phyloP scores from a whole-genome alignment of 305 asterid genomes.

The Stenogyne calaminthoides region DNA sequence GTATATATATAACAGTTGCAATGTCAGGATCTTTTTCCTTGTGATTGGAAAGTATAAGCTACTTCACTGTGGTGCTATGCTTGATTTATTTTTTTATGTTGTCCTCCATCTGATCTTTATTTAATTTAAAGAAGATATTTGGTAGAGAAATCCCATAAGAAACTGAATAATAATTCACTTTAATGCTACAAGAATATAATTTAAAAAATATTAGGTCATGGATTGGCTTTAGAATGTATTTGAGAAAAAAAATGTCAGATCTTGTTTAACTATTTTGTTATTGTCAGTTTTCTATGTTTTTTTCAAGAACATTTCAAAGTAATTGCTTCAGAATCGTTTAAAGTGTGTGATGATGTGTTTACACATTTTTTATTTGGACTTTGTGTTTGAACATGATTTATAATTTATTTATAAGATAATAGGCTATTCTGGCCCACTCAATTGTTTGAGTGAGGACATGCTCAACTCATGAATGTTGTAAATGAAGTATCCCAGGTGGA shows the following conservation, averaged over 20 bases:
- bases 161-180: slow-evolving; percentile 11
- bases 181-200: background rate
- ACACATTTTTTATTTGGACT: background rate
- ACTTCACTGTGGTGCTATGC: slow-evolving; percentile 9
- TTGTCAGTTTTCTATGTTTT: background rate
- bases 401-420: background rate
- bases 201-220: background rate
- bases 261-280: background rate
- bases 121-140: background rate
- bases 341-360: background rate
- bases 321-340: background rate
- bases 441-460: slow-evolving; percentile 7
- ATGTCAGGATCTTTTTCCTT: background rate
- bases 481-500: slow-evolving; percentile 97
- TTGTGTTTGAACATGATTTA: background rate
- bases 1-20: background rate
- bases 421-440: background rate
- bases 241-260: background rate
- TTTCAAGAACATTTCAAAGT: background rate
- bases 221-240: background rate
- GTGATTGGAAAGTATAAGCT: background rate
- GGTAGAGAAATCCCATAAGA: background rate
- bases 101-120: background rate
- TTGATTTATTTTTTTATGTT: slow-evolving; percentile 2
- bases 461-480: too few species aligned